Evolutionary conservation across 148 eudicot species (phyloP).

Genomic region (Silene conica): DNA sequence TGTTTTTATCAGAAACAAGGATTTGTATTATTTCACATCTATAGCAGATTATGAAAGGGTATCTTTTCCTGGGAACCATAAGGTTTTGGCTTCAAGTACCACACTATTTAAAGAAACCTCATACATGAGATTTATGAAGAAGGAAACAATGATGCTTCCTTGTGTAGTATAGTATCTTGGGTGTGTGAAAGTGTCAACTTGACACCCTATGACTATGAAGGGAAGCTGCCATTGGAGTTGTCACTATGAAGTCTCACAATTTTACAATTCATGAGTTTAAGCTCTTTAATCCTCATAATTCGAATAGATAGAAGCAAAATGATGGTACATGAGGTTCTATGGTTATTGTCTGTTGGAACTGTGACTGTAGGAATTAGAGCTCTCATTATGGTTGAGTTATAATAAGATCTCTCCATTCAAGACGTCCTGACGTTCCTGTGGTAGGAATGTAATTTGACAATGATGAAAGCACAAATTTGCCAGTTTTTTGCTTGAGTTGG

Average conservation of each 20-base stretch:
- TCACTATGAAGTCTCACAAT: not conserved
- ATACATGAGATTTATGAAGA: not conserved
- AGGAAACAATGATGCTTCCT: conserved; percentile 5
- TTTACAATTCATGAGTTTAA: not conserved
- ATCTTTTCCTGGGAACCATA: not conserved
- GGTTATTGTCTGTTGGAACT: not conserved
- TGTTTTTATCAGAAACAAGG: conserved; percentile 7
- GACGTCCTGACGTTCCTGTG: not conserved
- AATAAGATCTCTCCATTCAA: not conserved
- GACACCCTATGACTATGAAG: not conserved
- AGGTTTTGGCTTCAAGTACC: not conserved
- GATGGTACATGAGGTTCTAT: not conserved
- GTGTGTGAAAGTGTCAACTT: conserved; percentile 1
- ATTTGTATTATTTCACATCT: conserved; percentile 1
- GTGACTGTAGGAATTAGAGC: not conserved
- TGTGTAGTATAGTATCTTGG: not conserved
- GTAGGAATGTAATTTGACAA: not conserved
- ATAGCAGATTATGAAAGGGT: not conserved
- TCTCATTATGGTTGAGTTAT: not conserved
- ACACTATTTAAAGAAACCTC: not conserved
- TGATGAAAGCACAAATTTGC: conserved; percentile 10
- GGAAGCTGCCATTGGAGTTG: not conserved
- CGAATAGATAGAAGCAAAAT: not conserved
- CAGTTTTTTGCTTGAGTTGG: not conserved
- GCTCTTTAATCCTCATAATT: conserved; percentile 1